phyloP scores from a whole-genome alignment of 768 basidiomycete genomes.

The Kondoa subrosea region DNA sequence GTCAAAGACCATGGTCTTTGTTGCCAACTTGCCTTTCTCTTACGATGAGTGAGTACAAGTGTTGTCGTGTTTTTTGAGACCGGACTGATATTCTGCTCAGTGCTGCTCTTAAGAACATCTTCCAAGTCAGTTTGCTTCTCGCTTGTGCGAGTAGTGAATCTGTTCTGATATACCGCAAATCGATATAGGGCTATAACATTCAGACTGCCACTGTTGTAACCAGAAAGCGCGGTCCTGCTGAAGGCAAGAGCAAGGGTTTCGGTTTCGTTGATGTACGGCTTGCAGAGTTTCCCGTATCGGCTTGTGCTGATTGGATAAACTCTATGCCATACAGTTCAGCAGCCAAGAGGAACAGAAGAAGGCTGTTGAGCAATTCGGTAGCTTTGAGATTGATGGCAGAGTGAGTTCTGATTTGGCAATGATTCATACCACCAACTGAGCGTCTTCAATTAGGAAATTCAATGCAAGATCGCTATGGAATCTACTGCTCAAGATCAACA shows the following conservation, averaged over 20 bases:
- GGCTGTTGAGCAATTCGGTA: constrained; percentile 69
- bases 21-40: constrained; percentile 92
- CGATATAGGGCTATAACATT: constrained; percentile 64
- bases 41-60: constrained; percentile 3
- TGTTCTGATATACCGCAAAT: too few species aligned
- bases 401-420: neutral
- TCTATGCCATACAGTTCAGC: constrained; percentile 40
- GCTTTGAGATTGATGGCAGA: constrained; percentile 72
- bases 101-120: constrained; percentile 56
- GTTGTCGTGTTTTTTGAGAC: too few species aligned
- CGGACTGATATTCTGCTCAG: constrained; percentile 39
- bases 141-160: too few species aligned
- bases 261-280: constrained; percentile 63
- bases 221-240: constrained; percentile 61
- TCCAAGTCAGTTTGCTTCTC: too few species aligned
- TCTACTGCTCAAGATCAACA: constrained; percentile 23
- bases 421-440: neutral
- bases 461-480: constrained; percentile 92
- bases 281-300: neutral
- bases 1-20: constrained; percentile 64
- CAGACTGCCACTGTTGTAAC: constrained; percentile 77
- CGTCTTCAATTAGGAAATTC: constrained; percentile 39
- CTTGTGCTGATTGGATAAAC: neutral
- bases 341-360: constrained; percentile 74
- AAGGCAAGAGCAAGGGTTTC: constrained; percentile 77